Base-by-base conservation (phyloP, 2,329 filamentous ascomycete genomes). In the Coniochaeta ligniaria region DNA sequence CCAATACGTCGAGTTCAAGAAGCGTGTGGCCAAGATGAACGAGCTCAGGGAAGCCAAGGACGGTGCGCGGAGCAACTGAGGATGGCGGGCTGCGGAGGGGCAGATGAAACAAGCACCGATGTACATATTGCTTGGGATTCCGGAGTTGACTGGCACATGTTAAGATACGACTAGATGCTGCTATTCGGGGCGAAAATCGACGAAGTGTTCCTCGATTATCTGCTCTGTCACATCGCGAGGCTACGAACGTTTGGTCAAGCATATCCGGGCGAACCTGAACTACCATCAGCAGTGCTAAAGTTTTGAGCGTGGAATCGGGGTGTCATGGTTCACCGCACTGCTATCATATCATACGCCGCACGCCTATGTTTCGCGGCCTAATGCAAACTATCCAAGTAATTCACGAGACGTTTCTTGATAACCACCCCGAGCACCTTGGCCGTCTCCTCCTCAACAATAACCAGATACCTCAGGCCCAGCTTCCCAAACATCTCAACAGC, bases 1-100 rank as follows among this genome's bases (percentile, higher is more conserved):
- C 85, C 95, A 99, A 73, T 99, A 99, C 78, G 90, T 90, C 66
- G 95, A 98, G 76, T 99, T 99, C 83, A 96, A 96, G 87, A 92
- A 94, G 84, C 88, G 95, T 62, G 95, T 99, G 66, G 91, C 90
- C 72, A 98, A 96, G 87, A 99, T 99, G 95, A 87, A 98, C 71
- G 93, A 99, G 81, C 79, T 99, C 72, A 85, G 92, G 73, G 93
- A 86, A 67, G 87, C 90, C 63, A 96, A 96, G 84, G 86, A 79
- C 62, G 92, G 91, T 63, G 87, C 84, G 71, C 86, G 94, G 76
- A 96, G 90, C 83, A 97, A 96, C 78, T 96, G 75, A 75, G 67
- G 16, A 14, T 36, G 28, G 47, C 5, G 28, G 28, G 28, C 28
- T 5, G 28, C 28, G 5, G 31, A 38, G 17, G 26, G 50, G 28